Evolutionary conservation across 2,329 filamentous ascomycete species (phyloP), one percentile per base, ranked within the genome.

Genomic region (Colletotrichum cordylinicola): DNA sequence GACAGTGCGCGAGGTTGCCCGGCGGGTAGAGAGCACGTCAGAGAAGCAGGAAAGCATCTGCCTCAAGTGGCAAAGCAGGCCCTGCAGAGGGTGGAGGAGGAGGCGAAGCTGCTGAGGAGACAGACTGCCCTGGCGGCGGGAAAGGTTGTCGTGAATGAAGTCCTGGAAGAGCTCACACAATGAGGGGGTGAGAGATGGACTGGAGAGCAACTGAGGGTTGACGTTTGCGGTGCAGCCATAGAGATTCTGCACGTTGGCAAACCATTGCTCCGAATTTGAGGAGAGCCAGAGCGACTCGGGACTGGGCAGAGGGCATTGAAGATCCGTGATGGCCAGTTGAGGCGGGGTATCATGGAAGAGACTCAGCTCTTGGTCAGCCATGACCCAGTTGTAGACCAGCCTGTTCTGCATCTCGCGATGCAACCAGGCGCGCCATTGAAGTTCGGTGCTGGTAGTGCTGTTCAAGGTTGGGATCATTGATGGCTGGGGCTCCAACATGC

Each of bases 371-470:
- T 94, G 93, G 80, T 95, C 93, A 29, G 94, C 89, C 90, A 94
- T 93, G 24, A 93, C 91, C 91, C 93, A 95, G 70, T 93, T 94
- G 83, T 95, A 94, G n/a, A 94, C 90, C 37, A 95, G 86, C 90
- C 91, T 87, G 81, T 91, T 93, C 78, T 90, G 88, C 66, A 89
- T 89, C 82, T 95, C 93, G 35, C 90, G 89, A 77, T 91, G 88
- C 69, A 92, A 87, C 93, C 93, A 95, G 48, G 90, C 86, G 72
- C 87, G 88, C 93, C 93, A 94, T 80, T 85, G 87, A 77, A 85
- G 89, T 84, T 85, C 90, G 78, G 81, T 85, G 86, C 79, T 87
- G 21, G 83, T 82, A 15, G 87, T 80, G 75, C 82, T 86, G 75
- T 85, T 85, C 64, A 87, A 86, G 18, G 83, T 86, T 65, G 85